Base-by-base conservation (phyloP, 2,329 filamentous ascomycete genomes). In the Teratosphaeria epicoccoides region DNA sequence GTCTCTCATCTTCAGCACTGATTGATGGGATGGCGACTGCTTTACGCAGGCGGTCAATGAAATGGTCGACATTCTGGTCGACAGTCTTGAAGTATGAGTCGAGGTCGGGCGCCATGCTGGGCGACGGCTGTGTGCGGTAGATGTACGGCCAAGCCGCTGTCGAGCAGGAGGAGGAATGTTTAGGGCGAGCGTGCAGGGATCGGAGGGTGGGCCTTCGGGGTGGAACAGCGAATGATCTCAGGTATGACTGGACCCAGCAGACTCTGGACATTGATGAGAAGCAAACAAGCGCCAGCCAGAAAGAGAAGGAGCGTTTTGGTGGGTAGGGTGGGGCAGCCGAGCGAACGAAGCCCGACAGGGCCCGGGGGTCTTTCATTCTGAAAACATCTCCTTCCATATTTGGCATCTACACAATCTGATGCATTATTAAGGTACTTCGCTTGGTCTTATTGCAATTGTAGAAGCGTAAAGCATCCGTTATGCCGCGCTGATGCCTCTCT, bases 21-120 rank as follows among this genome's bases (percentile, higher is more conserved):
- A 98, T 80, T 57, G 93, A 98, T 20, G 93, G 93, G 64, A 98
- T 98, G 49, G 90, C 91, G 54, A 98, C 93, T 50, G 93, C 93
- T 71, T 90, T 83, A 66, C 87, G 81, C 55, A 98, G 82, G 62
- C 91, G 85, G 63, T 94, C 85, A 71, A 95, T 94, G 74, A 95
- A 96, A 67, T 81, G 76, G 60, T 83, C 80, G 48, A 88, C 80
- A 64, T 90, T 77, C 67, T 73, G 74, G 71, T 96, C 89, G 63
- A 95, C 88, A 79, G 95, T 83, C 73, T 88, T 83, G 78, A 96
- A 97, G 77, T 86, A 97, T 58, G 84, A 79, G 70, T 96, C 88
- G 61, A 98, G 82, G 70, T 94, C 82, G 55, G 89, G 88, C 52
- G 88, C 88, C 87, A 96, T 95, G 61, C 64, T 71, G 53, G 66